Evolutionary conservation across 2,329 filamentous ascomycete genomes (phyloP), one percentile per base, ranked within the genome.

Genomic region (Endocalyx cinctus): DNA sequence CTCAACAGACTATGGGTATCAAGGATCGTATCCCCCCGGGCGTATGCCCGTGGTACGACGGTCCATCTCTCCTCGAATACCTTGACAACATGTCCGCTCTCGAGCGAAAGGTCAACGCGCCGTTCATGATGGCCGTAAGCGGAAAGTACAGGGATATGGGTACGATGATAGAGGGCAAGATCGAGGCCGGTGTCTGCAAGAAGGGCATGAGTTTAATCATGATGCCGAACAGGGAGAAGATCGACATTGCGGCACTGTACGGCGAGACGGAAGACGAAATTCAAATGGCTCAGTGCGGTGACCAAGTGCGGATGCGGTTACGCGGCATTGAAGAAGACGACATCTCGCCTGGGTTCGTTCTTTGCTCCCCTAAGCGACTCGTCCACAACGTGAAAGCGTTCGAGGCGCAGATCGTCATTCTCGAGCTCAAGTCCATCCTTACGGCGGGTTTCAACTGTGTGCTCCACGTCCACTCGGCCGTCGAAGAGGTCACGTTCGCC

Each of bases 121-220:
- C 92, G 8, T 97, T 98, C 74, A 97, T 98, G 92, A 96, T 98
- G 89, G 86, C 92, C 7, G 75, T 98, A 45, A 86, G 85, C 44
- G 87, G 87, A 63, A 98, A 98, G 67, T 98, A 97, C 70, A 79
- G 85, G 51, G 94, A 98, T 59, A 83, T 98, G 74, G 92, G 92
- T 52, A 98, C 92, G 42, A 88, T 98, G 77, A 78, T 96, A 26
- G 94, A 98, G 67, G 92, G 92, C 47, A 95, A 96, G 73, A 85
- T 98, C 46, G 92, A 98, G 64, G 85, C 89, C 13, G 90, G 88
- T 59, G 84, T 96, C 29, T 73, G 94, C 60, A 92, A 92, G 72
- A 97, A 97, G 74, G 82, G 82, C 41, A 81, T 83, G 66, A 79
- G 66, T 41, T 79, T 94, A 54, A 66, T 94, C 38, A 87, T 98